Conservation (phyloP, 192 early-diverging fungal species). For the Coemansia sp. region DNA sequence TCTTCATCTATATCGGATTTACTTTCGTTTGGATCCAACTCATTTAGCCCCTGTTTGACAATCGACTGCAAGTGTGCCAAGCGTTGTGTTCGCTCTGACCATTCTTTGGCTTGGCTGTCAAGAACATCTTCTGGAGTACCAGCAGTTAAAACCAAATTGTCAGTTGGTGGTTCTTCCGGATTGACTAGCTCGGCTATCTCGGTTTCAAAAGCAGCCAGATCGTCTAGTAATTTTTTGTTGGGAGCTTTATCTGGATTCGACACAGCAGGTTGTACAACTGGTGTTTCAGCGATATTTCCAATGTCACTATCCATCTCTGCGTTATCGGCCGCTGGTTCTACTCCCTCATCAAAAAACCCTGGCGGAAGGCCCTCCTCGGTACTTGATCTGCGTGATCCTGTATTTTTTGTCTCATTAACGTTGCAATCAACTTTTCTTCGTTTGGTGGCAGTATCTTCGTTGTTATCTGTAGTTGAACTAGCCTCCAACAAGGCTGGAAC, state of each 20-base stretch:
- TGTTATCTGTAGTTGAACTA: too few species aligned
- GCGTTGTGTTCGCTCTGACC: constrained; percentile 11
- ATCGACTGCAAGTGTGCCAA: constrained; percentile 17
- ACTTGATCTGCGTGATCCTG: too few species aligned
- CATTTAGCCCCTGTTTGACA: constrained; percentile 17
- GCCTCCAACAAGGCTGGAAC: too few species aligned
- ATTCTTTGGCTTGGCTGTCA: constrained; percentile 11
- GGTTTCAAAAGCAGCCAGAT: constrained; percentile 22
- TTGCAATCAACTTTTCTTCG: too few species aligned
- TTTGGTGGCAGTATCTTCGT: too few species aligned
- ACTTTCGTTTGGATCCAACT: constrained; percentile 14
- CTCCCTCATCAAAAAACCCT: constrained; percentile 14
- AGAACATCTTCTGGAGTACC: neutral
- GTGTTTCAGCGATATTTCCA: neutral
- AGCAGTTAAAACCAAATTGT: neutral
- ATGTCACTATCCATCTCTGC: neutral
- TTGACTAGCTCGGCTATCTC: constrained; percentile 18
- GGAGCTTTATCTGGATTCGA: neutral
- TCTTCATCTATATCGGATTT: neutral
- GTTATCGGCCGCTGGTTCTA: constrained; percentile 2
- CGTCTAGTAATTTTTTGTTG: constrained; percentile 7
- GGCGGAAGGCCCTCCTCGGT: constrained; percentile 7
- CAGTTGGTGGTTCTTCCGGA: too few species aligned
- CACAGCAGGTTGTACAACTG: neutral
- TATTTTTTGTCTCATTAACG: too few species aligned